Evolutionary conservation across 2,329 filamentous ascomycete species (phyloP), one percentile per base, ranked within the genome.

Genomic region (Ampelomyces quisqualis): DNA sequence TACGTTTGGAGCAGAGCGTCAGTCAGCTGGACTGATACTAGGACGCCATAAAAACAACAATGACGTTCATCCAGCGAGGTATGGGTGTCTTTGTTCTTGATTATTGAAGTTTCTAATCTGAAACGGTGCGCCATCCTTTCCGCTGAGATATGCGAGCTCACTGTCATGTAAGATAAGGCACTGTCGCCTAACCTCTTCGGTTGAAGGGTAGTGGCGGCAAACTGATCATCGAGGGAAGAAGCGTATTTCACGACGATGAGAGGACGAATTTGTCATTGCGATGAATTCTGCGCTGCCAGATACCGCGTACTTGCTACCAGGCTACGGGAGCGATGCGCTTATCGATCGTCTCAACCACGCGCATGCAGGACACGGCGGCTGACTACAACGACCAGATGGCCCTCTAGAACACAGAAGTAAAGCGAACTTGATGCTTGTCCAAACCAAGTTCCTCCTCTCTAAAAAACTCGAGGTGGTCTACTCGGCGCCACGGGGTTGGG

Each of bases 121-220:
- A 26, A 24, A 29, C 18, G 6, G 27, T 8, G 6, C 10, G 7
- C 8, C 7, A 11, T 24, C 13, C 24, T 5, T 18, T 19, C 2
- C 7, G 10, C 19, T 11, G 28, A 32, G 26, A 22, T 14, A 3
- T 34, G 28, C 27, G 21, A 28, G 9, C 17, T 22, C 32, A 18
- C 26, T 22, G 23, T 45, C 23, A 49, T 49, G 49, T 43, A 94
- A 57, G 58, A 64, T 61, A 61, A 64, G 53, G 48, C 48, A 51
- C 34, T 55, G 37, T 48, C 26, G 40, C 34, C 21, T 13, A 13
- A 14, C 26, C 33, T 51, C 44, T 59, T 57, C 54, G 56, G 56
- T 29, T 30, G 27, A 27, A n/a, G n/a, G n/a, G n/a, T n/a, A n/a
- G n/a, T n/a, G n/a, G n/a, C n/a, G n/a, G n/a, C n/a, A n/a, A 44